Conservation (phyloP, 495 filamentous ascomycete genomes). For the Rhypophila decipiens region DNA sequence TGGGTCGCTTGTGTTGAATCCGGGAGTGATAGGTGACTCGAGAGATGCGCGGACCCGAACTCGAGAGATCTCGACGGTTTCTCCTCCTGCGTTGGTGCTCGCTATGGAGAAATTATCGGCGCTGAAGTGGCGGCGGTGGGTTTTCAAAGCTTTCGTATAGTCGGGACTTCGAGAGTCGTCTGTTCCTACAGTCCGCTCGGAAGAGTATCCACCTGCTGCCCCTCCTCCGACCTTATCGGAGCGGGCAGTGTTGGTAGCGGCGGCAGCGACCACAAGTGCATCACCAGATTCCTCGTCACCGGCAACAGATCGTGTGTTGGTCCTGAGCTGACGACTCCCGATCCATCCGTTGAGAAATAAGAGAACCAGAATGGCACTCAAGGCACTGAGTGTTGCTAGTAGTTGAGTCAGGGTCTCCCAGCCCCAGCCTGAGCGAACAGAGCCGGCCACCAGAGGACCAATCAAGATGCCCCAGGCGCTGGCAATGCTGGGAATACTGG, state of each 20-base stretch:
- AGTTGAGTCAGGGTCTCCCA: slow-evolving; percentile 17
- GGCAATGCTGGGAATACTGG: slow-evolving; percentile 15
- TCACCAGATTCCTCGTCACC: slow-evolving; percentile 22
- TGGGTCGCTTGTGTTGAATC: neutral
- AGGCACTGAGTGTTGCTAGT: slow-evolving; percentile 9
- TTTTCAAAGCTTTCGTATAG: neutral
- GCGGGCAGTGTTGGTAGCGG: neutral
- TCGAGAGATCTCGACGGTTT: slow-evolving; percentile 5
- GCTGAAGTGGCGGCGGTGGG: slow-evolving; percentile 23
- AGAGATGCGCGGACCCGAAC: slow-evolving; percentile 23
- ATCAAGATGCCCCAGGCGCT: slow-evolving; percentile 22
- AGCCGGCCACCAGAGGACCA: slow-evolving; percentile 19
- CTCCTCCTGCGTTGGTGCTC: neutral
- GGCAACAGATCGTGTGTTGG: neutral
- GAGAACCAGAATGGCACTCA: slow-evolving; percentile 10
- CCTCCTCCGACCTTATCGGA: neutral
- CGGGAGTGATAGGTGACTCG: slow-evolving; percentile 14
- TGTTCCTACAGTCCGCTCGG: neutral
- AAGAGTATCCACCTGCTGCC: neutral
- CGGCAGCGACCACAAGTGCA: slow-evolving; percentile 7
- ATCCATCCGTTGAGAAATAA: slow-evolving; percentile 26
- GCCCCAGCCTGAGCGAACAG: slow-evolving; percentile 12
- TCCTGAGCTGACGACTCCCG: neutral
- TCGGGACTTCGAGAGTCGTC: neutral
- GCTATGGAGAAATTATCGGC: slow-evolving; percentile 23